Conservation (phyloP, 805 yeast species). For the Zygosaccharomyces lentus region DNA sequence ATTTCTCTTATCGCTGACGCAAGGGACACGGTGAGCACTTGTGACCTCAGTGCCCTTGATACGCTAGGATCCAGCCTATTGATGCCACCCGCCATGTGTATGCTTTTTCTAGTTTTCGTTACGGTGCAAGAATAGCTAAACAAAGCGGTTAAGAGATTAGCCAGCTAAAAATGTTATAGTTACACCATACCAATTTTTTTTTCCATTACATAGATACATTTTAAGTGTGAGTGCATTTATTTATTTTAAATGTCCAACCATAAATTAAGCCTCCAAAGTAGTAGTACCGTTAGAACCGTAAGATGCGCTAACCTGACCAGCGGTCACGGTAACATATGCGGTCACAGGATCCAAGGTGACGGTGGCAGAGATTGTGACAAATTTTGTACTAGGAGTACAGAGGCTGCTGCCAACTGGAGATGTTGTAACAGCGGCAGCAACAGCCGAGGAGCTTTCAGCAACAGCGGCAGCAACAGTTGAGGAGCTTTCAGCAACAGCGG, state of each 20-base stretch:
- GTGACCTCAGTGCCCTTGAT: conserved; percentile 30
- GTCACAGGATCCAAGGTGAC: conserved; percentile 22
- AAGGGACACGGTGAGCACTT: conserved; percentile 35
- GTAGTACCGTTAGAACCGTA: conserved; percentile 1
- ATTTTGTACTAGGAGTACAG: conserved; percentile 18
- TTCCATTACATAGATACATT: not conserved
- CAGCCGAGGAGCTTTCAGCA: conserved; percentile 5
- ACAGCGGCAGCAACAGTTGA: conserved; percentile 8
- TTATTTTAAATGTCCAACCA: not conserved
- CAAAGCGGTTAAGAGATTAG: not conserved
- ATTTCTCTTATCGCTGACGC: conserved; percentile 46
- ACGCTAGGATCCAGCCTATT: conserved; percentile 18
- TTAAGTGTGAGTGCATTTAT: not conserved
- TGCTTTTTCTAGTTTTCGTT: not conserved
- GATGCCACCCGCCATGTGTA: conserved; percentile 16
- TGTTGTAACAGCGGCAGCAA: conserved; percentile 10
- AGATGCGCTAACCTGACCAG: conserved; percentile 1
- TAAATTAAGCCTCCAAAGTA: not conserved
- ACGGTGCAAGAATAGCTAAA: too few species aligned
- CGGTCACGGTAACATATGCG: conserved; percentile 17
- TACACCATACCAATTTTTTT: conserved; percentile 2
- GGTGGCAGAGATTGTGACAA: conserved; percentile 18
- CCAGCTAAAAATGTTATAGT: not conserved
- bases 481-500: conserved; percentile 5
- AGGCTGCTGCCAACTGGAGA: conserved; percentile 7